Base-by-base conservation (phyloP, 768 basidiomycete genomes). In the Tulasnella sp. region DNA sequence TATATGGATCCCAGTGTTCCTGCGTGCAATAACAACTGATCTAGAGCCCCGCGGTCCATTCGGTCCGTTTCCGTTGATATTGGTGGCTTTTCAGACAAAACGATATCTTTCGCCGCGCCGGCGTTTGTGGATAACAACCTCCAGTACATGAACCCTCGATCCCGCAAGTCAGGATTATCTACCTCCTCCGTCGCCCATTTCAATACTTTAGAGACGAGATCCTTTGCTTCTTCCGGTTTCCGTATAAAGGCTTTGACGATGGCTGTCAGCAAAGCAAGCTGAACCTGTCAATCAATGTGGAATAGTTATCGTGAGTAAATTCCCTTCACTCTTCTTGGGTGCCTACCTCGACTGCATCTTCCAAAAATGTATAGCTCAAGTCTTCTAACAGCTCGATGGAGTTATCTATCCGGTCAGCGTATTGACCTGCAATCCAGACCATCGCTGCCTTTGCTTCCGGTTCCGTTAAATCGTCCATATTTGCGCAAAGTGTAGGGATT, bases 71-170 rank as follows among this genome's bases (percentile, higher is more conserved):
- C 93, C 2, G 89, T 98, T n/a, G 90, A 92, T 57, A 99, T 98
- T 2, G 90, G 73, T 27, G 95, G 95, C 60, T 95, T 95, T 58
- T 91, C 88, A 13, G 87, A 74, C 16, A 98, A 72, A 31, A 98
- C 92, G 56, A 98, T 83, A 57, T 89, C 83, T 33, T 81, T 77
- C 5, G 95, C 92, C 0, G 82, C 81, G 6, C 80, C 69, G 1
- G 92, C 90, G 62, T 95, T 90, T 60, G 90, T 82, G 7, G 93
- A 92, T 39, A 98, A 75, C 68, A 99, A 74, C 33, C 95, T 80
- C 95, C 95, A 99, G 67, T 98, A 99, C 85, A 99, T 98, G 70
- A 92, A 98, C 3, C 95, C 95, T 55, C 95, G 73, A 65, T 99
- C 95, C 29, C 95, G 77, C 19, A 99, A 71, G 70, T 99, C 95